phyloP scores from a whole-genome alignment of 2,329 filamentous ascomycete species.

The Keithomyces neogunnii region DNA sequence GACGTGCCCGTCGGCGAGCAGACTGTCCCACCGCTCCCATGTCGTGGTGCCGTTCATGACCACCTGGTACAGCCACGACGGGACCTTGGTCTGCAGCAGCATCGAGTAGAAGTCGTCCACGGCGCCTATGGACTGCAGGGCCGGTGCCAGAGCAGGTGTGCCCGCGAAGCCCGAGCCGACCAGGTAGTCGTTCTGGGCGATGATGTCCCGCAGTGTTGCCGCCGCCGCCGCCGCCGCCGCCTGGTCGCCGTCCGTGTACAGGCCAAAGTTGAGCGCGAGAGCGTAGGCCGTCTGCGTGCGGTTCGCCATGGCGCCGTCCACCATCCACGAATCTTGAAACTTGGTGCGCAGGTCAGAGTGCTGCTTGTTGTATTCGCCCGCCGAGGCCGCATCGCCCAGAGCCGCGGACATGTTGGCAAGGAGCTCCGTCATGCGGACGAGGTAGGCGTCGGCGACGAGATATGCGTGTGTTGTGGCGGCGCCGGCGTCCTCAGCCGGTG shows the following conservation, averaged over 20 bases:
- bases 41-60: constrained; percentile 37
- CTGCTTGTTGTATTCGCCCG: constrained; percentile 13
- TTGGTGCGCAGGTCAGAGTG: constrained; percentile 12
- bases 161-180: constrained; percentile 37
- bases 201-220: constrained; percentile 20
- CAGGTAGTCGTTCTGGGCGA: constrained; percentile 22
- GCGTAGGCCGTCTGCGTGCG: constrained; percentile 32
- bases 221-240: constrained; percentile 12
- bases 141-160: constrained; percentile 28
- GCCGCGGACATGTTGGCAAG: constrained; percentile 24
- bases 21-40: constrained; percentile 43
- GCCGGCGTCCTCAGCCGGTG: constrained; percentile 30
- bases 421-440: constrained; percentile 32
- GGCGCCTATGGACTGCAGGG: constrained; percentile 15
- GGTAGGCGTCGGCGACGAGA: constrained; percentile 38
- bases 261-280: constrained; percentile 28
- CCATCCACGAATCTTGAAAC: constrained; percentile 25
- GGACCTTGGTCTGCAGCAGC: constrained; percentile 34
- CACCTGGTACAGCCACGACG: constrained; percentile 41
- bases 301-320: constrained; percentile 21
- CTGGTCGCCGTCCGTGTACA: constrained; percentile 16
- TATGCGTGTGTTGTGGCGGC: constrained; percentile 29
- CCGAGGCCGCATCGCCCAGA: constrained; percentile 21
- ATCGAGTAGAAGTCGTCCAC: constrained; percentile 34
- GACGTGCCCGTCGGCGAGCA: constrained; percentile 32